Conservation (phyloP, 352 stramenopile genomes). For the Globisporangium sylvaticum region DNA sequence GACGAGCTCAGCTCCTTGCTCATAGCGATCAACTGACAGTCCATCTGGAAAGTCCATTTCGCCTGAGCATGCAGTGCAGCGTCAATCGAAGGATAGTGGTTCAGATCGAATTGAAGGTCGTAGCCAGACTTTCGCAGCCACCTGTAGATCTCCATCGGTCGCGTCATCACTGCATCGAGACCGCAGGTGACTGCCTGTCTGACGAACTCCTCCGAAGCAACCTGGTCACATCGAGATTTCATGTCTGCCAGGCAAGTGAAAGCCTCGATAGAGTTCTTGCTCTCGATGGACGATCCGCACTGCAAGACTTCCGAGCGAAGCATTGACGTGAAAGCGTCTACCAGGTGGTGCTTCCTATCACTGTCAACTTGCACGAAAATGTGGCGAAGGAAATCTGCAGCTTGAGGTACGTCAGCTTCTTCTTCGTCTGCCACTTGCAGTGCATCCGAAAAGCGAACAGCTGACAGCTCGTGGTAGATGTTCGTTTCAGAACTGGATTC, state of each 20-base stretch:
- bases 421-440: slow-evolving; percentile 29
- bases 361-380: slow-evolving; percentile 20
- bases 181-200: not conserved
- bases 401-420: slow-evolving; percentile 20
- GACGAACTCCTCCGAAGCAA: slow-evolving; percentile 5
- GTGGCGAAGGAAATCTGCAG: slow-evolving; percentile 29
- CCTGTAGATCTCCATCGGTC: slow-evolving; percentile 36
- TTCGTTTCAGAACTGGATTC: slow-evolving; percentile 8
- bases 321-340: slow-evolving; percentile 10
- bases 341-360: slow-evolving; percentile 1
- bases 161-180: slow-evolving; percentile 16
- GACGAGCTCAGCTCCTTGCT: slow-evolving; percentile 35
- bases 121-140: slow-evolving; percentile 49
- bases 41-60: slow-evolving; percentile 75
- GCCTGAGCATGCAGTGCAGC: slow-evolving; percentile 38
- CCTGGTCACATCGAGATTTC: slow-evolving; percentile 11
- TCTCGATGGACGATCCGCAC: slow-evolving; percentile 24
- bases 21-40: slow-evolving; percentile 59
- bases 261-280: slow-evolving; percentile 27
- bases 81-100: slow-evolving; percentile 42
- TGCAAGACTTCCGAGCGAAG: slow-evolving; percentile 24
- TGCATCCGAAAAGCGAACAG: slow-evolving; percentile 33
- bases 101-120: slow-evolving; percentile 52
- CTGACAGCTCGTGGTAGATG: slow-evolving; percentile 21
- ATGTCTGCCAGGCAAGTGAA: slow-evolving; percentile 26